Percentiles rank a stretch among this genome's conserved stretches.
Conservation (phyloP, 306 rosid species). For the Hippophae tibetana region DNA sequence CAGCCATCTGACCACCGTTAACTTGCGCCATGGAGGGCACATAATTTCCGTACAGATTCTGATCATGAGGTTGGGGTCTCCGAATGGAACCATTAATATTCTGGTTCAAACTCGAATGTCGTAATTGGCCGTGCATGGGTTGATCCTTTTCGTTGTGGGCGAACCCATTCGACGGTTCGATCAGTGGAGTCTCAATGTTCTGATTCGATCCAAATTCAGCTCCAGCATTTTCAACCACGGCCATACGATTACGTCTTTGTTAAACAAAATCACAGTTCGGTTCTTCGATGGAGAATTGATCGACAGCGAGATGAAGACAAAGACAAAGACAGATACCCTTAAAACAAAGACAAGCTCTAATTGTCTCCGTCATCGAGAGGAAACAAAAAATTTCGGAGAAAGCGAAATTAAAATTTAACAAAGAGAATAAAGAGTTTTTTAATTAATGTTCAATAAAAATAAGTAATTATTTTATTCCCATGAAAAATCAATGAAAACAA, state of each 20-base stretch:
- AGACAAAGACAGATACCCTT: no score
- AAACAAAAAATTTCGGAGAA: no score
- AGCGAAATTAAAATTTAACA: no score
- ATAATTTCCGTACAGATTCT: conserved; percentile 13
- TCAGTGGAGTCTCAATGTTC: background rate
- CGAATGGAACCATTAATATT: conserved; percentile 12
- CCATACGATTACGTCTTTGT: conserved; percentile 11
- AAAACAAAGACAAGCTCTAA: no score
- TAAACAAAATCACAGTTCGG: background rate
- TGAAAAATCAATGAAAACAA: no score
- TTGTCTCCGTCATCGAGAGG: no score
- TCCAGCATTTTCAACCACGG: conserved; percentile 34
- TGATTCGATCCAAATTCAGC: conserved; percentile 23
- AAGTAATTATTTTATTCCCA: no score
- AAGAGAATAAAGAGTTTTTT: no score
- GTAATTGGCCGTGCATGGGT: conserved; percentile 18
- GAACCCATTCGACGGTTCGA: background rate
- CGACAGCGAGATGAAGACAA: no score
- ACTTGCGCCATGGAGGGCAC: background rate
- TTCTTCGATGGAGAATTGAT: background rate
- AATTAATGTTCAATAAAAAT: no score
- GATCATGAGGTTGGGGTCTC: conserved; percentile 12
- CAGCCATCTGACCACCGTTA: no score
- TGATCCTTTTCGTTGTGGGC: conserved; percentile 19
- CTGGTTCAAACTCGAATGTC: conserved; percentile 8